phyloP scores from a whole-genome alignment of 768 basidiomycete species.

The Lyophyllum decastes region DNA sequence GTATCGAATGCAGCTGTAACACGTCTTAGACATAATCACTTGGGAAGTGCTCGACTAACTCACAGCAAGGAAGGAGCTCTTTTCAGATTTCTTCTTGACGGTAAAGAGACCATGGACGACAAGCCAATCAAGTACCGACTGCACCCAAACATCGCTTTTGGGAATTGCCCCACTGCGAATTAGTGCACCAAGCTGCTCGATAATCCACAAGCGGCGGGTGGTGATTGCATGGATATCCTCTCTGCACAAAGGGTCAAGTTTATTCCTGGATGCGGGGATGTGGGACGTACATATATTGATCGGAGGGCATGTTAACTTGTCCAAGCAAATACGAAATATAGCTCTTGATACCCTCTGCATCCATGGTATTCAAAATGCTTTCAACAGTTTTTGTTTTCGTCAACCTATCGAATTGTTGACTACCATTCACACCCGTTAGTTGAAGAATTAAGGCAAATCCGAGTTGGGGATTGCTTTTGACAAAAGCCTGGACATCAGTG shows the following conservation, averaged over 20 bases:
- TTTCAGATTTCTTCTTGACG: constrained; percentile 71
- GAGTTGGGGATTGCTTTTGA: constrained; percentile 72
- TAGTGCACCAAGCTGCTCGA: constrained; percentile 81
- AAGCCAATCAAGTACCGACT: constrained; percentile 78
- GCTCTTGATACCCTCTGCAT: constrained; percentile 67
- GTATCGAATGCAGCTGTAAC: constrained; percentile 57
- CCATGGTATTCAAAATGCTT: constrained; percentile 74
- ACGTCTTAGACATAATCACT: constrained; percentile 3
- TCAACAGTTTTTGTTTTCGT: constrained; percentile 94
- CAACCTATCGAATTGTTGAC: constrained; percentile 86
- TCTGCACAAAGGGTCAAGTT: constrained; percentile 29
- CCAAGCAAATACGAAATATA: constrained; percentile 76
- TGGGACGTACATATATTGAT: constrained; percentile 39
- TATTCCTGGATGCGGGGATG: neutral
- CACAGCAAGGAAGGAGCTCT: constrained; percentile 61
- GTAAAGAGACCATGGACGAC: constrained; percentile 79
- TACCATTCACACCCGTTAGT: constrained; percentile 81
- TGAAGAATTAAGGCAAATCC: constrained; percentile 87
- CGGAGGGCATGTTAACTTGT: constrained; percentile 55
- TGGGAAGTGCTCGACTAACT: constrained; percentile 25
- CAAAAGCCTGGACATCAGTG: constrained; percentile 71
- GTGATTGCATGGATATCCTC: constrained; percentile 48
- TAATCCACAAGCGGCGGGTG: constrained; percentile 74
- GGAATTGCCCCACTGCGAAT: constrained; percentile 79
- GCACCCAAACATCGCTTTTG: constrained; percentile 79